These are phyloP conservation scores for Bisporella sp. DNA, from an alignment of 2,329 filamentous ascomycete species.

Conservation along the genomic window DNA sequence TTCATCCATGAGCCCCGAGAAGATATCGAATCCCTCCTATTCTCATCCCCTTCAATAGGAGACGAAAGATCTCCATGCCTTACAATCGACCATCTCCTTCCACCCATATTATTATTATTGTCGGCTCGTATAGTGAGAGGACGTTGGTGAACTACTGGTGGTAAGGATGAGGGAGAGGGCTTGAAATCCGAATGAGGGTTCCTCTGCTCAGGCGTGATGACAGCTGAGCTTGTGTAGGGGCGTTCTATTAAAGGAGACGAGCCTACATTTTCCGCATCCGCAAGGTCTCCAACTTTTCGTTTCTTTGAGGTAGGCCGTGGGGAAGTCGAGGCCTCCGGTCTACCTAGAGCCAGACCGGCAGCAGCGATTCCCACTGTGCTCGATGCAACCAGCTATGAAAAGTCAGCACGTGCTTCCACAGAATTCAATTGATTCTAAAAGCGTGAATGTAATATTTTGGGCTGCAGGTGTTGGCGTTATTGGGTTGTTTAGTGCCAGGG, in stretches of 20 bases:
- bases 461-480: not conserved
- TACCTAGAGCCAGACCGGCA: conserved; percentile 26
- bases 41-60: conserved; percentile 17
- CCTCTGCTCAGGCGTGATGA: conserved; percentile 13
- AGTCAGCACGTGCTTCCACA: conserved; percentile 7
- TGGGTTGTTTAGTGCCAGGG: conserved; percentile 2
- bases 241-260: conserved; percentile 18
- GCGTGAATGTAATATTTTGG: not conserved
- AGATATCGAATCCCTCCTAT: conserved; percentile 46
- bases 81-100: conserved; percentile 18
- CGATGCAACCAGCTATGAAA: conserved; percentile 27
- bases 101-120: conserved; percentile 13
- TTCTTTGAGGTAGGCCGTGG: conserved; percentile 24
- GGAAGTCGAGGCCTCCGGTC: conserved; percentile 20
- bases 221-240: conserved; percentile 23
- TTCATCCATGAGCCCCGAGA: conserved; percentile 66
- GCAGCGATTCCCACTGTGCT: conserved; percentile 30
- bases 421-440: conserved; percentile 1
- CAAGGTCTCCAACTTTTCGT: conserved; percentile 19
- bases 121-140: conserved; percentile 17
- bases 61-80: conserved; percentile 18
- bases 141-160: conserved; percentile 6
- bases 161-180: conserved; percentile 13
- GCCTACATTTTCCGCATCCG: conserved; percentile 16
- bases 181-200: conserved; percentile 5